A percentile compares a stretch with the other conserved stretches of the same genome.
Conservation (phyloP, 805 yeast genomes). For the Suhomyces sp. region DNA sequence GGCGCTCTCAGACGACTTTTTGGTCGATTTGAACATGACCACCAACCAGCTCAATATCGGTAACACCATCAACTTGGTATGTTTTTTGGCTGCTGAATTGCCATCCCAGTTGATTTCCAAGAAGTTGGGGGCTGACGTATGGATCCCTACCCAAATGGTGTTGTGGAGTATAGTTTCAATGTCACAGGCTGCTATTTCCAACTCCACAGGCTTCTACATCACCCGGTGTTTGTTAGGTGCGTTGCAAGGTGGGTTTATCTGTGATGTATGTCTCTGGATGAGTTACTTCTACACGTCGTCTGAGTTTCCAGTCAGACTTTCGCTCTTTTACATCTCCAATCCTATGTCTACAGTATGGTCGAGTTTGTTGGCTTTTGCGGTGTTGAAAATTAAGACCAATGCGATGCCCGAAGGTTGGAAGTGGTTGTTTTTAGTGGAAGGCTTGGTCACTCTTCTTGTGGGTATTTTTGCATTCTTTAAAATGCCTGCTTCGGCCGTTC, state of each 20-base stretch:
- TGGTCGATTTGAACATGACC: slow-evolving; percentile 18
- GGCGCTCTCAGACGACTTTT: slow-evolving; percentile 22
- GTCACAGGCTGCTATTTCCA: slow-evolving; percentile 16
- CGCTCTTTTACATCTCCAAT: slow-evolving; percentile 58
- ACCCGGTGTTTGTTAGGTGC: slow-evolving; percentile 23
- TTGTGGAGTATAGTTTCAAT: slow-evolving; percentile 24
- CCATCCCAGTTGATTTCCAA: slow-evolving; percentile 26
- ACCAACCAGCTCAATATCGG: slow-evolving; percentile 25
- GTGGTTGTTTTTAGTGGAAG: slow-evolving; percentile 66
- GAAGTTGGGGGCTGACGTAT: slow-evolving; percentile 23
- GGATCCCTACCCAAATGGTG: slow-evolving; percentile 23
- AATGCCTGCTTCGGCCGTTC: slow-evolving; percentile 34
- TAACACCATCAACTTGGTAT: slow-evolving; percentile 18
- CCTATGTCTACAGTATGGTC: slow-evolving; percentile 46
- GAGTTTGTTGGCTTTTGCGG: slow-evolving; percentile 50
- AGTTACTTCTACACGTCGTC: slow-evolving; percentile 60
- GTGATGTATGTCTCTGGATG: slow-evolving; percentile 61
- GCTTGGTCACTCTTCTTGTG: slow-evolving; percentile 50
- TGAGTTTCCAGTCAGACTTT: slow-evolving; percentile 57
- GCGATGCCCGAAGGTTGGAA: slow-evolving; percentile 55
- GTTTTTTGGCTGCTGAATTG: slow-evolving; percentile 22
- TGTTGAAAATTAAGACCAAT: slow-evolving; percentile 48
- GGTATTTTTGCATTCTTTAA: slow-evolving; percentile 44
- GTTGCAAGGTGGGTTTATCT: slow-evolving; percentile 41
- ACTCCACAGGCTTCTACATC: slow-evolving; percentile 16